A percentile compares a stretch with the other conserved stretches of the same genome.
These are phyloP conservation scores for Gnomoniopsis smithogilvyi DNA, from an alignment of 2,329 filamentous ascomycete species.

Conservation along the genomic window DNA sequence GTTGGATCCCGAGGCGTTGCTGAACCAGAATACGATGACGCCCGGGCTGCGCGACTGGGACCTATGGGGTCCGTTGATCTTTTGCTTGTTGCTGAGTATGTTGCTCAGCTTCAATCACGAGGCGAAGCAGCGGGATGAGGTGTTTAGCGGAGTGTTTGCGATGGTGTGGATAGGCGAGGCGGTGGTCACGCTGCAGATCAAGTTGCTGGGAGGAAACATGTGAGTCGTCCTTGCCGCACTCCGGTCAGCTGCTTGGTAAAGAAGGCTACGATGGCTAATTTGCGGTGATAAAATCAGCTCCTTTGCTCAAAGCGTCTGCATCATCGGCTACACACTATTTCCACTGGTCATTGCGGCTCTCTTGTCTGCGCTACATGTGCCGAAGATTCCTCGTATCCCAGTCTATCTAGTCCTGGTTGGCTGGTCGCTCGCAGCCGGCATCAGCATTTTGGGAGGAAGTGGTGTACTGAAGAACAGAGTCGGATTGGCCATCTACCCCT, in stretches of 20 bases:
- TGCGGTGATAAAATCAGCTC: constrained; percentile 55
- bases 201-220: constrained; percentile 95
- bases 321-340: constrained; percentile 98
- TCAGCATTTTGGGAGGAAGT: constrained; percentile 93
- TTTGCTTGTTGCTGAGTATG: constrained; percentile 84
- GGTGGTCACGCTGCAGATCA: constrained; percentile 96
- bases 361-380: constrained; percentile 78
- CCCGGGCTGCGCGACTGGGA: constrained; percentile 95
- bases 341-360: constrained; percentile 90
- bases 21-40: constrained; percentile 70
- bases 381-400: constrained; percentile 79
- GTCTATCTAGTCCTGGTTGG: constrained; percentile 84
- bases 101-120: constrained; percentile 81
- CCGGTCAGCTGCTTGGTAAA: constrained; percentile 18
- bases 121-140: constrained; percentile 76
- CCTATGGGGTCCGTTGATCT: constrained; percentile 94
- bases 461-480: constrained; percentile 95
- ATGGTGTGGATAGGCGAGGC: constrained; percentile 97
- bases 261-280: constrained; percentile 3
- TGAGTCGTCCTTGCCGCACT: constrained; percentile 44
- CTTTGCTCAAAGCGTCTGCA: constrained; percentile 95
- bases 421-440: constrained; percentile 92
- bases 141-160: constrained; percentile 95
- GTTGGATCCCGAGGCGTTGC: constrained; percentile 60
- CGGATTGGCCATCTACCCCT: constrained; percentile 87